Percentiles rank a stretch among this genome's conserved stretches.
Conservation (phyloP, 1,284 basidiomycete genomes). For the Mycena sp. region DNA sequence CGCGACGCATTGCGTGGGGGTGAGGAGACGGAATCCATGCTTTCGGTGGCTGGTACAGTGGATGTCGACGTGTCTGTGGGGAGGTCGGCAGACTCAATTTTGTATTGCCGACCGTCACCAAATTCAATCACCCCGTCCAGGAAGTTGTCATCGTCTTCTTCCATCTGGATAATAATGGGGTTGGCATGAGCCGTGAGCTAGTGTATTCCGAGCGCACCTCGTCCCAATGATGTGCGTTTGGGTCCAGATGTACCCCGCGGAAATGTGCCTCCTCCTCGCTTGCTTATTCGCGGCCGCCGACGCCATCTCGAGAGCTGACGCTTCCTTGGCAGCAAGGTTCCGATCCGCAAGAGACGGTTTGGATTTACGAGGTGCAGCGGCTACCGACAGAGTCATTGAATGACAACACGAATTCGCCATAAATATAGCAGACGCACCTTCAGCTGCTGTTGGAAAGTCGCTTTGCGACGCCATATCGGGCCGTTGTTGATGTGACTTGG, state of each 20-base stretch:
- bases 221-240: slow-evolving; percentile 95
- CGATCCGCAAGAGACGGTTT: slow-evolving; percentile 47
- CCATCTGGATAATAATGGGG: slow-evolving; percentile 12
- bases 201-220: slow-evolving; percentile 68
- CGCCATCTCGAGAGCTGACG: slow-evolving; percentile 44
- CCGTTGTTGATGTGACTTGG: slow-evolving; percentile 43
- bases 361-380: slow-evolving; percentile 44
- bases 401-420: slow-evolving; percentile 12
- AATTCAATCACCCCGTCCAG: slow-evolving; percentile 92
- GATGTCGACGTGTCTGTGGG: slow-evolving; percentile 34
- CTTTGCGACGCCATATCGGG: slow-evolving; percentile 53
- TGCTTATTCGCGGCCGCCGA: slow-evolving; percentile 62
- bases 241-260: slow-evolving; percentile 89
- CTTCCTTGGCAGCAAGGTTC: slow-evolving; percentile 27
- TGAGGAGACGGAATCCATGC: slow-evolving; percentile 18
- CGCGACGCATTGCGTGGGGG: slow-evolving; percentile 31
- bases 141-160: slow-evolving; percentile 88
- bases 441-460: slow-evolving; percentile 93
- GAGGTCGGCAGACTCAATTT: slow-evolving; percentile 64
- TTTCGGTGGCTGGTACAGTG: slow-evolving; percentile 8
- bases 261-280: slow-evolving; percentile 87
- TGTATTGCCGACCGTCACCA: slow-evolving; percentile 90
- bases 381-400: slow-evolving; percentile 26
- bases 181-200: not conserved
- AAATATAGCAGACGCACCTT: slow-evolving; percentile 76